Base-by-base conservation (phyloP, 225 moss, liverwort and hornwort species). In the Bryum argenteum region DNA sequence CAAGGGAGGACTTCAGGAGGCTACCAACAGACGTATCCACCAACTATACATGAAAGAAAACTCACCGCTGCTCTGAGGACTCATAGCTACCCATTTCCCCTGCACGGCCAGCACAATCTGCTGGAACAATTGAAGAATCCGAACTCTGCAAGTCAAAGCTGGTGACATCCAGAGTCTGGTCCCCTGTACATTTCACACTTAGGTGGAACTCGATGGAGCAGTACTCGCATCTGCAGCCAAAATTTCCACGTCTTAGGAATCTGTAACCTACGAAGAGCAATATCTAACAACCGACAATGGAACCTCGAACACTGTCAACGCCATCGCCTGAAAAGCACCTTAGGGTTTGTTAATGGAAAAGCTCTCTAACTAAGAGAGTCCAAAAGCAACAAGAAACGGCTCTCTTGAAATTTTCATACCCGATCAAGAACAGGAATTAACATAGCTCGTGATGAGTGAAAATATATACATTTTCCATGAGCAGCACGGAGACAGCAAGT, bases 131-230 rank as follows among this genome's bases (percentile, higher is more conserved):
- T 22, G 84, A 17, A 33, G 67, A 37, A 78, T 98, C 89, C 14
- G 97, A 98, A 47, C 89, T 85, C 72, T 80, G 79, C 68, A 97
- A 84, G 73, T 94, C 92, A 66, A 94, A 83, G 85, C 91, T 97
- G 62, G 97, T 97, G 52, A 97, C 94, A 70, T 93, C 90, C 82
- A 92, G 69, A 43, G 90, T 94, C 81, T 92, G 87, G 65, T 91
- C 97, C 50, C 91, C 83, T n/a, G 89, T 85, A 57, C 97, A 98
- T 68, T 92, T 94, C 19, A 98, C 97, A 71, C 89, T 94, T 71
- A 98, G 78, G 56, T 92, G 87, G 74, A 98, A 94, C 76, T 92
- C 89, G 60, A 98, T 89, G 41, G 97, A 98, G 81, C 97, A 98
- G 63, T 67, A 92, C 41, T 86, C 79, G 61, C 97, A 98, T 80